Evolutionary conservation across 2,329 filamentous ascomycete genomes (phyloP), one percentile per base, ranked within the genome.

Genomic region (Talaromyces sp.): DNA sequence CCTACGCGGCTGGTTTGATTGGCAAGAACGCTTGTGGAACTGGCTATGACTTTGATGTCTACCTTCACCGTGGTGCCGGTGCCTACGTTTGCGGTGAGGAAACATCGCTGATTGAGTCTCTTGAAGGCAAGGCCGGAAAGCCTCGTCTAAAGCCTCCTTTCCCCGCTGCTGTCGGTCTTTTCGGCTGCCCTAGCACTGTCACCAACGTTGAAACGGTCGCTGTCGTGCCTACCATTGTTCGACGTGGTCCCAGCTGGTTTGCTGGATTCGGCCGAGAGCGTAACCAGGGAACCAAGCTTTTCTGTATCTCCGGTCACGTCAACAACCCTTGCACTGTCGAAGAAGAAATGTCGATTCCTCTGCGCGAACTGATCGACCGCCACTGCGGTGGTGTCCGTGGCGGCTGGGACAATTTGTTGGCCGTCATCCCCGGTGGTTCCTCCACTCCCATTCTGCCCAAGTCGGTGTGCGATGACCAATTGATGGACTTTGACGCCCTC

Each of bases 81-180:
- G 95, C 95, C 65, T 99, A 99, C 79, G 91, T 99, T 65, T 99
- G 95, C 72, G 95, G 95, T 70, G 95, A 99, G 80, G 95, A 99
- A 81, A 99, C 95, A 4, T 97, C 93, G 13, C 83, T 99, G 66
- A 99, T 99, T 72, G 95, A 99, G 79, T 98, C 95, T 32, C 85
- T 99, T 64, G 95, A 99, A 82, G 95, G 95, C 76, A 99, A 99
- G 84, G 92, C 93, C 52, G 95, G 95, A 78, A 99, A 99, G 85
- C 95, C 95, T 64, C 92, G 95, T 75, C 85, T 99, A 69, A 99
- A 99, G 90, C 95, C 95, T 27, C 95, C 95, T 57, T 99, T 99
- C 85, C 95, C 95, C 58, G 95, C 95, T 68, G 91, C 95, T 47
- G 95, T 99, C 63, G 95, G 95, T 82, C 86, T 99, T 47, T 99